Evolutionary conservation across 768 basidiomycete species (phyloP).

Genomic region (Pleurotus tuoliensis): DNA sequence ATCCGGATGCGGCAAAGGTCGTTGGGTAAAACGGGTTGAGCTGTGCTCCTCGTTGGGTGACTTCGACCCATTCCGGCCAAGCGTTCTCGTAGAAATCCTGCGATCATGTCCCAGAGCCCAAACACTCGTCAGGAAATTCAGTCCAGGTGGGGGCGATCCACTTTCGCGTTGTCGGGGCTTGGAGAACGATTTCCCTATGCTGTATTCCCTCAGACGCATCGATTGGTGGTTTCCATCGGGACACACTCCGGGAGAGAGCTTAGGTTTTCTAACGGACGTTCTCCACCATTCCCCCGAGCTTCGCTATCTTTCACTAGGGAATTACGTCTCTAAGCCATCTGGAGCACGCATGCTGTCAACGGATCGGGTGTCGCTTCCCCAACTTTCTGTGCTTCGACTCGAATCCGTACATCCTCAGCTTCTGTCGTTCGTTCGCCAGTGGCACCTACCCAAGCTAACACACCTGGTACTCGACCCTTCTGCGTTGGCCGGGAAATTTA

Average conservation of each 20-base stretch:
- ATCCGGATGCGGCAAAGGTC: background rate
- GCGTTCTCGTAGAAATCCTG: background rate
- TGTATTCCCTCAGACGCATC: background rate
- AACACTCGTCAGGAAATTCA: background rate
- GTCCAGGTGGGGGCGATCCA: background rate
- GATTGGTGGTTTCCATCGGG: background rate
- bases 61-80: background rate
- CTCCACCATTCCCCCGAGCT: background rate
- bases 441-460: background rate
- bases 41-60: background rate
- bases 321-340: background rate
- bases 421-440: background rate
- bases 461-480: background rate
- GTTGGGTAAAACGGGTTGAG: background rate
- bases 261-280: background rate
- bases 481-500: background rate
- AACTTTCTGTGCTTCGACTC: background rate
- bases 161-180: background rate
- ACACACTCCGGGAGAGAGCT: background rate
- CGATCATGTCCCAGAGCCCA: background rate
- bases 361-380: background rate
- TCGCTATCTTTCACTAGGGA: background rate
- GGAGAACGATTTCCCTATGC: background rate
- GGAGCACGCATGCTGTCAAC: background rate
- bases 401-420: background rate